A percentile compares a stretch with the other conserved stretches of the same genome.
Evolutionary conservation across 192 early-diverging fungal species (phyloP).

Genomic region (Jimgerdemannia flammicorona): DNA sequence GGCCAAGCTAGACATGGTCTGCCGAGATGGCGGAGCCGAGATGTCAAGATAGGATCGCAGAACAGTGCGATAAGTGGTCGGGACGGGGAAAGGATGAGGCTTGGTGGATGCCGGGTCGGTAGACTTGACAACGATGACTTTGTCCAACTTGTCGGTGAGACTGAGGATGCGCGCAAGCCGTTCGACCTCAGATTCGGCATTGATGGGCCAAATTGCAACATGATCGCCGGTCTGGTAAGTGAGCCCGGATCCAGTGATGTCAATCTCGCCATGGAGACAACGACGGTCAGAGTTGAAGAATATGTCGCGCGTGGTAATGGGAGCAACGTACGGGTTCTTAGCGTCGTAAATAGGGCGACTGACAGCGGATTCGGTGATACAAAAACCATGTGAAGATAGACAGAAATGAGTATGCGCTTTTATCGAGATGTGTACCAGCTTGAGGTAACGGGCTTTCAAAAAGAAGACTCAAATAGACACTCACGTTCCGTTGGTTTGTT

Average conservation of each 20-base stretch:
- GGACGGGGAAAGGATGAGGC: constrained; percentile 82
- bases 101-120: constrained; percentile 74
- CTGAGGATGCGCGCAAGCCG: constrained; percentile 59
- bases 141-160: constrained; percentile 63
- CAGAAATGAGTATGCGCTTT: not conserved
- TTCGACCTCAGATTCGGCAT: constrained; percentile 75
- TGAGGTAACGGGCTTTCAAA: not conserved
- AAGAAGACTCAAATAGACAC: constrained; percentile 7
- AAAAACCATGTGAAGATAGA: not conserved
- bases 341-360: constrained; percentile 68
- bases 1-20: constrained; percentile 57
- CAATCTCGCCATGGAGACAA: constrained; percentile 94
- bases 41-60: constrained; percentile 94
- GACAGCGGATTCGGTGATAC: not conserved
- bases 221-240: constrained; percentile 94
- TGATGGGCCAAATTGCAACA: constrained; percentile 87
- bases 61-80: constrained; percentile 80
- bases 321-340: constrained; percentile 82
- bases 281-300: constrained; percentile 71
- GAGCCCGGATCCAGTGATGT: constrained; percentile 75
- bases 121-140: constrained; percentile 62
- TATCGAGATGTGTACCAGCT: not conserved
- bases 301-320: constrained; percentile 63
- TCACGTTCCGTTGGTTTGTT: constrained; percentile 33
- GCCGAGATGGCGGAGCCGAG: constrained; percentile 63